phyloP scores from a whole-genome alignment of 2,329 filamentous ascomycete genomes.

The Diaporthe citriasiana region DNA sequence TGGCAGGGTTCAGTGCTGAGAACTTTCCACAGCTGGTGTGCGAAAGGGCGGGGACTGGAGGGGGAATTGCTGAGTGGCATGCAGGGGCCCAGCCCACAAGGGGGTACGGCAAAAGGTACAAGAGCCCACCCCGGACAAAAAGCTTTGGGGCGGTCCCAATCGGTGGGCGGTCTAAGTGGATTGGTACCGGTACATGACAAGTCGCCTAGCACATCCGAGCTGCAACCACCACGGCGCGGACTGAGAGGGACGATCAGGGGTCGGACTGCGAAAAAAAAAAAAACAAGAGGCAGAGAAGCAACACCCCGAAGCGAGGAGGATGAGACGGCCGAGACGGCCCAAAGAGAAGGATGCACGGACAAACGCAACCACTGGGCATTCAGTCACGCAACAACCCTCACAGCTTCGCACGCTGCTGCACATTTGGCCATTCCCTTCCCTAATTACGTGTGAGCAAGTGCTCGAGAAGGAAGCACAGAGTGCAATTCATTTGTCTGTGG shows the following conservation, averaged over 20 bases:
- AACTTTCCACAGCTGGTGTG: slow-evolving; percentile 28
- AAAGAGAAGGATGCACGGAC: slow-evolving; percentile 11
- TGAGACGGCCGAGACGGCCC: too few relatives aligned
- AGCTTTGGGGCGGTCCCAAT: slow-evolving; percentile 41
- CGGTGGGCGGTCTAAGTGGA: slow-evolving; percentile 37
- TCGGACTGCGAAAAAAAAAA: slow-evolving; percentile 27
- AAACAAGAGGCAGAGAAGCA: slow-evolving; percentile 11
- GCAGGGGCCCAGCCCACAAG: slow-evolving; percentile 29
- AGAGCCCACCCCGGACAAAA: slow-evolving; percentile 37
- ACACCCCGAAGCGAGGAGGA: neutral
- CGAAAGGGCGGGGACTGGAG: slow-evolving; percentile 32
- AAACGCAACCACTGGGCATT: neutral
- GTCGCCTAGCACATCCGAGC: slow-evolving; percentile 21
- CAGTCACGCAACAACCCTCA: slow-evolving; percentile 1
- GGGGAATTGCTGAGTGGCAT: slow-evolving; percentile 42
- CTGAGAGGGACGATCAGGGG: slow-evolving; percentile 11
- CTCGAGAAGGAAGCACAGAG: neutral
- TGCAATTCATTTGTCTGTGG: neutral
- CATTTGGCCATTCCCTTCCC: neutral
- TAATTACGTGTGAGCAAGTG: slow-evolving; percentile 20
- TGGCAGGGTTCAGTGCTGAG: slow-evolving; percentile 29
- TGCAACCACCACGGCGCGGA: slow-evolving; percentile 8
- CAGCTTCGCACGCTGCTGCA: neutral
- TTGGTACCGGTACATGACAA: slow-evolving; percentile 38
- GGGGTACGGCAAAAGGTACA: slow-evolving; percentile 29